These are phyloP conservation scores for Chloranthus sessilifolius DNA, from an alignment of 164 flowering plant species.

Conservation along the genomic window DNA sequence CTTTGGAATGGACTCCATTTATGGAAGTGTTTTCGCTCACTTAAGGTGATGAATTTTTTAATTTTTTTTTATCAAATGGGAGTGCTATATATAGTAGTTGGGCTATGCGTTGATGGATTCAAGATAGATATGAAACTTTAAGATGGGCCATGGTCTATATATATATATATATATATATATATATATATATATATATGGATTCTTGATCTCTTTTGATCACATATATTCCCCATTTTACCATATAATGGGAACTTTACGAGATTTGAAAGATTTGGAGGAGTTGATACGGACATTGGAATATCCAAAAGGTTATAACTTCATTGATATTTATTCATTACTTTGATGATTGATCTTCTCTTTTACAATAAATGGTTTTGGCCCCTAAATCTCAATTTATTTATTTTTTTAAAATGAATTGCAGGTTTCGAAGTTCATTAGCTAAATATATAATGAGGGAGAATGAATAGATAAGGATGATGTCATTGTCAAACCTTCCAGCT, in stretches of 20 bases:
- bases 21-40: background rate
- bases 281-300: background rate
- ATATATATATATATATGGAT: background rate
- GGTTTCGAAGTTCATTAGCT: background rate
- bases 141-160: background rate
- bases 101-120: background rate
- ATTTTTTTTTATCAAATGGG: background rate
- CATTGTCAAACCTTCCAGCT: background rate
- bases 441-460: background rate
- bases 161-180: conserved; percentile 1
- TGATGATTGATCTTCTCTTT: background rate
- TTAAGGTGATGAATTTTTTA: background rate
- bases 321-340: background rate
- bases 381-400: background rate
- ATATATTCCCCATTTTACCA: conserved; percentile 3
- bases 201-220: background rate
- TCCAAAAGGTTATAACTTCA: background rate
- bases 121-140: conserved; percentile 10
- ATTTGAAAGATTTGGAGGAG: conserved; percentile 9
- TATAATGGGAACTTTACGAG: background rate
- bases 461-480: conserved; percentile 8
- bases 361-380: background rate
- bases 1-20: conserved; percentile 37
- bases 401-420: background rate
- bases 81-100: conserved; percentile 17